Base-by-base conservation (phyloP, 2,329 filamentous ascomycete species). In the Colletotrichum musae region DNA sequence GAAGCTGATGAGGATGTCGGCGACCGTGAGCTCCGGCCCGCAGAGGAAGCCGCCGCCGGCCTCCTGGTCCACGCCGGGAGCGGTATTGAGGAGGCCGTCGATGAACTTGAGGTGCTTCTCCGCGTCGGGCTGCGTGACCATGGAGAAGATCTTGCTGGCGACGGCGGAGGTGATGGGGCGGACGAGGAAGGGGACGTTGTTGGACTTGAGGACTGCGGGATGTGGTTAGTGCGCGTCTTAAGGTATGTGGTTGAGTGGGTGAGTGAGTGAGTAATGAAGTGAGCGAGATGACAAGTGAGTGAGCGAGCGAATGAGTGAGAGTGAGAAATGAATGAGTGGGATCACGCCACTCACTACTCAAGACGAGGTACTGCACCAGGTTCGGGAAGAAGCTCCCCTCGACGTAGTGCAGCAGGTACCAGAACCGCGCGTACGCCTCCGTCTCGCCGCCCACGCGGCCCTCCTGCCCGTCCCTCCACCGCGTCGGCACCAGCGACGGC, bases 351-450 rank as follows among this genome's bases (percentile, higher is more conserved):
- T 4, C 21, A 70, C 67, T 9, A 21, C 21, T 68, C 9, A 69
- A 2, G 92, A 82, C 26, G 76, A 15, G 85, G 81, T 70, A 93
- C 80, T 2, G 95, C 80, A 60, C 61, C 71, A 96, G 78, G 50
- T 90, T 83, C 0, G 89, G 87, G 91, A 97, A 96, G 71, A 98
- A 81, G 70, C 89, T 93, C 9, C 95, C 95, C 82, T 98, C 95
- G 5, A 89, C 87, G 79, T 95, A 98, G 78, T 97, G 92, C 86
- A 97, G 88, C 73, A 89, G 89, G 77, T 94, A 93, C 76, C 86
- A 83, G 77, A 86, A 89, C 57, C 88, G 83, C 78, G 89, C 77
- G 83, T 86, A 90, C 69, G 83, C 84, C 75, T 90, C 86, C 41
- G 88, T 90, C 82, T 91, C 88, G 26, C 88, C 88, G n/a, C 87